Percentiles rank a stretch among this genome's conserved stretches.
phyloP scores from a whole-genome alignment of 192 early-diverging fungal species.

The Gamsiella multidivaricata region DNA sequence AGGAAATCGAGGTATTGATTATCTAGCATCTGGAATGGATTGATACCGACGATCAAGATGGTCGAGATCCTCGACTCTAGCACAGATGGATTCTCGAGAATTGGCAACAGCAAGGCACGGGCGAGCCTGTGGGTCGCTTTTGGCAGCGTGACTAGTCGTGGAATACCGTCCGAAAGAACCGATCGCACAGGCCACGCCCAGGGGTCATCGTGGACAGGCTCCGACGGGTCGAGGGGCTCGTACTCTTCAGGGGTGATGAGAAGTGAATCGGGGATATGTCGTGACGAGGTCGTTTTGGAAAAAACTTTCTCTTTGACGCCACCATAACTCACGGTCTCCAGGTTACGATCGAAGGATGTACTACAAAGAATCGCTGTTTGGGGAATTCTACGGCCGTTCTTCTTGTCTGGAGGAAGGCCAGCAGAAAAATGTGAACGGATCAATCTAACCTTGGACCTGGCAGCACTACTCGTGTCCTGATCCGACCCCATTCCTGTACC shows the following conservation, averaged over 20 bases:
- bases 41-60: slow-evolving; percentile 41
- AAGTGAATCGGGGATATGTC: slow-evolving; percentile 45
- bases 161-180: slow-evolving; percentile 38
- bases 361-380: slow-evolving; percentile 37
- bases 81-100: slow-evolving; percentile 38
- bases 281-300: slow-evolving; percentile 30
- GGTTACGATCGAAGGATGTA: slow-evolving; percentile 48
- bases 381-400: slow-evolving; percentile 16
- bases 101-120: slow-evolving; percentile 31
- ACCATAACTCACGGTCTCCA: slow-evolving; percentile 21
- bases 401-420: slow-evolving; percentile 29
- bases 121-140: slow-evolving; percentile 48
- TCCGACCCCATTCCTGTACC: slow-evolving; percentile 6
- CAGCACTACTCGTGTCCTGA: not conserved
- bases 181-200: slow-evolving; percentile 52
- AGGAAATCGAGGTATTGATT: slow-evolving; percentile 50
- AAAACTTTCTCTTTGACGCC: slow-evolving; percentile 23
- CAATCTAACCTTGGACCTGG: slow-evolving; percentile 5
- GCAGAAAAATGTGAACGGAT: slow-evolving; percentile 29
- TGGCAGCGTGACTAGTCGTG: slow-evolving; percentile 40
- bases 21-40: slow-evolving; percentile 41
- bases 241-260: slow-evolving; percentile 48
- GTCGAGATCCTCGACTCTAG: slow-evolving; percentile 39
- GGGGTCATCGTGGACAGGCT: slow-evolving; percentile 31
- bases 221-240: slow-evolving; percentile 29